Evolutionary conservation across 208 protist species (phyloP).

Genomic region (Lotmaria passim): DNA sequence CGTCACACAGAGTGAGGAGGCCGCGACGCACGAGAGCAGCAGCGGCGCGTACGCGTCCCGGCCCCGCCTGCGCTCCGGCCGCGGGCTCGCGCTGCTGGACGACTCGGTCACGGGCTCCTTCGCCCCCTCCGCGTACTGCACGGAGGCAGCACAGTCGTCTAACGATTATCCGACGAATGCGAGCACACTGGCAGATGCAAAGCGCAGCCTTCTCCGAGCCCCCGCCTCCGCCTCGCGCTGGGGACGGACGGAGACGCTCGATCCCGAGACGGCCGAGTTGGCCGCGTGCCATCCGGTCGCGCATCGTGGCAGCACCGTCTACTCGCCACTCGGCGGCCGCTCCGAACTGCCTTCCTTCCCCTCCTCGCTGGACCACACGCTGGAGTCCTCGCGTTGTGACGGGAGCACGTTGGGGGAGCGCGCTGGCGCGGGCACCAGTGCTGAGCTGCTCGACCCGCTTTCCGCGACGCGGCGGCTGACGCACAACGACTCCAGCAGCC

Average conservation of each 20-base stretch:
- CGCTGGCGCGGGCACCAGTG: background rate
- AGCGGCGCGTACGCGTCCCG: background rate
- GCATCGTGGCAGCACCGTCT: background rate
- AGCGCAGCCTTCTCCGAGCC: conserved; percentile 2
- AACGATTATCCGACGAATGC: background rate
- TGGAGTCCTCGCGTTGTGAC: no score
- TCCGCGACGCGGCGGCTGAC: background rate
- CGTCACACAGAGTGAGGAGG: conserved; percentile 12
- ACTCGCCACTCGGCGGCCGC: background rate
- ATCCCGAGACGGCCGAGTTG: conserved; percentile 31
- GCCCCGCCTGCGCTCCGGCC: conserved; percentile 17
- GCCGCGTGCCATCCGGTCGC: conserved; percentile 1
- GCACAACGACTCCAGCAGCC: background rate
- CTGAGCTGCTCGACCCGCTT: background rate
- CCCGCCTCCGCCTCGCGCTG: background rate
- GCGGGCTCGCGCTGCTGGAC: conserved; percentile 46
- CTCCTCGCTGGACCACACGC: background rate
- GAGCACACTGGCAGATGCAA: no score
- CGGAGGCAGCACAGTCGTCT: background rate
- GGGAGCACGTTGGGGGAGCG: background rate
- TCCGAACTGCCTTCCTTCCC: conserved; percentile 7
- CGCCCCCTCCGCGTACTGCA: conserved; percentile 5
- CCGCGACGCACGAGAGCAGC: background rate
- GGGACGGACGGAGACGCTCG: conserved; percentile 32
- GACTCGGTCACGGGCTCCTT: conserved; percentile 23